These are phyloP conservation scores for Dalechampia spathulata DNA, from an alignment of 441 rosid species.

Conservation along the genomic window DNA sequence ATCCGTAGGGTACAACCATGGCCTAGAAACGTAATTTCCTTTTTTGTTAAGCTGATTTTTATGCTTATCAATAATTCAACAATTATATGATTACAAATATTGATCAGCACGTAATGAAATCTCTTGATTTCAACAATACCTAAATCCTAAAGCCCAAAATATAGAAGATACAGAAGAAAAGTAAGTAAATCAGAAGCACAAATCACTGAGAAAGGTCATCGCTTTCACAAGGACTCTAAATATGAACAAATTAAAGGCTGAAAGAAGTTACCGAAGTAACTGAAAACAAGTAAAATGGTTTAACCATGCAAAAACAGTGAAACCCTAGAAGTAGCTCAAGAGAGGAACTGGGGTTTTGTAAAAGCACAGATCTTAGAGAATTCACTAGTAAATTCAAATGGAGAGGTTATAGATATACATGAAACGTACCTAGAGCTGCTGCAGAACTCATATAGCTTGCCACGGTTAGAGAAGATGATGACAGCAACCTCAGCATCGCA, in stretches of 20 bases:
- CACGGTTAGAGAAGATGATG: slow-evolving; percentile 51
- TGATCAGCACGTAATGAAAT: too few species aligned
- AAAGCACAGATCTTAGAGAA: slow-evolving; percentile 23
- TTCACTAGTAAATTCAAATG: neutral
- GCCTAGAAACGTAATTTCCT: too few species aligned
- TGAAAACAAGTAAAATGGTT: neutral
- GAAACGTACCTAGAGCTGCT: slow-evolving; percentile 38
- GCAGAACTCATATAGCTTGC: slow-evolving; percentile 53
- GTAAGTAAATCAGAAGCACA: neutral
- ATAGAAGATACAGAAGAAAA: neutral
- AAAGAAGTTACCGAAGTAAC: neutral
- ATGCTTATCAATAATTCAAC: too few species aligned
- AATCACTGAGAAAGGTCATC: neutral
- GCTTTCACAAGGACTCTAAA: neutral
- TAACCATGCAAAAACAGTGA: slow-evolving; percentile 5
- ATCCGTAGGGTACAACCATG: too few species aligned
- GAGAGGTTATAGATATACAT: too few species aligned
- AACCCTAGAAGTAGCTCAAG: slow-evolving; percentile 10
- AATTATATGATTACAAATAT: too few species aligned
- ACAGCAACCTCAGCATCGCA: slow-evolving; percentile 63
- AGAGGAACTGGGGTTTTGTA: slow-evolving; percentile 1
- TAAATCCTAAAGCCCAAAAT: neutral
- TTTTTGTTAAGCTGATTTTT: too few species aligned
- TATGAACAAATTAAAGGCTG: neutral
- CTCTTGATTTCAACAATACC: neutral